Conservation (phyloP, 495 filamentous ascomycete genomes). For the Venustampulla echinocandica region DNA sequence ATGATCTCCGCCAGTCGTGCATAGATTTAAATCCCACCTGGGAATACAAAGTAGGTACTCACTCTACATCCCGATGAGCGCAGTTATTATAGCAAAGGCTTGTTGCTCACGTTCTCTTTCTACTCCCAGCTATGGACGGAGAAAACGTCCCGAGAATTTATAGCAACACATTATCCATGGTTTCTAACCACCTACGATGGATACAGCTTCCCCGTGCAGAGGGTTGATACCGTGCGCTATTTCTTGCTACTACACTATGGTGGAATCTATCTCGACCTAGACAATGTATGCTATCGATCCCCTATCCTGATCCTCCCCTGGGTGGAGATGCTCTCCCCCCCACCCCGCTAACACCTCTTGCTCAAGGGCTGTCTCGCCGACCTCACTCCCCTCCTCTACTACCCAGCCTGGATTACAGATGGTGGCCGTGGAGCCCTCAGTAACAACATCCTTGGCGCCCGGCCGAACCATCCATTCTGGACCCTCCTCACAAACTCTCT, state of each 20-base stretch:
- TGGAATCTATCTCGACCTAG: conserved; percentile 81
- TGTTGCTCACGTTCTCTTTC: too few species aligned
- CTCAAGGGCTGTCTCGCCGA: conserved; percentile 65
- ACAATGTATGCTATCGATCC: conserved; percentile 52
- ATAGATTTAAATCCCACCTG: conserved; percentile 64
- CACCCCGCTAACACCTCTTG: conserved; percentile 3
- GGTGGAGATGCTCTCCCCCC: neutral
- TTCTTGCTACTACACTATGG: conserved; percentile 76
- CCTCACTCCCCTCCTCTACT: conserved; percentile 68
- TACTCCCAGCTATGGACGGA: conserved; percentile 13
- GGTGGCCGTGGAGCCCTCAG: conserved; percentile 73
- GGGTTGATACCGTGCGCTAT: conserved; percentile 77
- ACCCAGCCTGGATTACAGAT: conserved; percentile 70
- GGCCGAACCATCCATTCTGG: conserved; percentile 76
- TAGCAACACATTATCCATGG: conserved; percentile 59
- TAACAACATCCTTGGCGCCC: conserved; percentile 74
- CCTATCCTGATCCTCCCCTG: conserved; percentile 13
- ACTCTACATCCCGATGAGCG: conserved; percentile 22
- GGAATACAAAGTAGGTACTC: conserved; percentile 60
- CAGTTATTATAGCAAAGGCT: too few species aligned
- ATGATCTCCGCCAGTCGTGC: conserved; percentile 60
- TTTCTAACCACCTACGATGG: conserved; percentile 72
- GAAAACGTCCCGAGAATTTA: conserved; percentile 17
- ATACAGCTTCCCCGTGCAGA: conserved; percentile 71
- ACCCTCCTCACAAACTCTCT: conserved; percentile 61